These are phyloP conservation scores for Carex pumila DNA, from an alignment of 176 grass and related monocot genomes.

Conservation along the genomic window DNA sequence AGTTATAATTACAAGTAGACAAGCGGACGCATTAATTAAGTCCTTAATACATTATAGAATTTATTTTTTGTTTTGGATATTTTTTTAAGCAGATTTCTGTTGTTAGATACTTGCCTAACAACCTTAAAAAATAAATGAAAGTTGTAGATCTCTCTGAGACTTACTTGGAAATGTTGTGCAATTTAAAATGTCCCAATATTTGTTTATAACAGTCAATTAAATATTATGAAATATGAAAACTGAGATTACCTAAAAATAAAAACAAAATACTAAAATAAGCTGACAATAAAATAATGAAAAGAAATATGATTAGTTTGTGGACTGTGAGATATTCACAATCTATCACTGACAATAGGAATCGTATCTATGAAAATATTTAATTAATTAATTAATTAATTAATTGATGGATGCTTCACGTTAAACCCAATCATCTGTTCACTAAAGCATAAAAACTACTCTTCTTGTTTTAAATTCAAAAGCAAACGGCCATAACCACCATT, in stretches of 20 bases:
- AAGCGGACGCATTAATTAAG: neutral
- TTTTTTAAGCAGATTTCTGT: neutral
- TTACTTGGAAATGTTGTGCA: neutral
- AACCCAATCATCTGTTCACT: slow-evolving; percentile 4
- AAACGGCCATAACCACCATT: slow-evolving; percentile 26
- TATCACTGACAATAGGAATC: neutral
- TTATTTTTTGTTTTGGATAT: neutral
- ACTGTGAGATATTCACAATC: slow-evolving; percentile 5
- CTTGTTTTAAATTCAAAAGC: slow-evolving; percentile 2
- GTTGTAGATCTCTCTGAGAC: no score
- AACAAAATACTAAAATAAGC: neutral
- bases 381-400: neutral
- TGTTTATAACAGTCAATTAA: neutral
- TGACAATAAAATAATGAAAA: neutral
- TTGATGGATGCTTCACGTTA: slow-evolving; percentile 7
- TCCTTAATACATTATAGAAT: neutral
- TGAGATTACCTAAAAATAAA: neutral
- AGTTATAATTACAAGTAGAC: neutral
- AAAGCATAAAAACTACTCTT: neutral
- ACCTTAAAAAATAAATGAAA: neutral
- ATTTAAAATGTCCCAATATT: neutral
- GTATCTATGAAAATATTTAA: slow-evolving; percentile 6
- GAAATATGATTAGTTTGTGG: neutral
- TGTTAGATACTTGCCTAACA: neutral
- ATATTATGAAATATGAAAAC: neutral